phyloP scores from a whole-genome alignment of 345 rosid species.

The Gossypium rotundifolium region DNA sequence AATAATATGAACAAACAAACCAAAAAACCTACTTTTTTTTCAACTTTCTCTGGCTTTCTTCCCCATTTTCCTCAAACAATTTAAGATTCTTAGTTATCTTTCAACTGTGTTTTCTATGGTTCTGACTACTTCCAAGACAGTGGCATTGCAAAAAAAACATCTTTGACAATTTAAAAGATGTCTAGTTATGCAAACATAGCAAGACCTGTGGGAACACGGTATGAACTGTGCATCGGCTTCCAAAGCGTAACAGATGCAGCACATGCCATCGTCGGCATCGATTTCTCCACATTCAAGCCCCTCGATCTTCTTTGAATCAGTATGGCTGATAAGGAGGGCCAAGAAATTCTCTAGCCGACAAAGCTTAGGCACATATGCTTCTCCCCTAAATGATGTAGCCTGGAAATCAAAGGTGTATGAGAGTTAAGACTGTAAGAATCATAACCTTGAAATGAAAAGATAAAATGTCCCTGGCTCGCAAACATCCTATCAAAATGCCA shows the following conservation, averaged over 20 bases:
- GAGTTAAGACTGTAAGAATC: not conserved
- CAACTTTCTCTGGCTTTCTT: not conserved
- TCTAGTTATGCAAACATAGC: conserved; percentile 91
- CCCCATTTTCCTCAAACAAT: not conserved
- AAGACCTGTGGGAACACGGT: conserved; percentile 83
- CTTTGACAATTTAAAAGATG: conserved; percentile 86
- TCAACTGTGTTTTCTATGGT: conserved; percentile 16
- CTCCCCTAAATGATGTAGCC: conserved; percentile 61
- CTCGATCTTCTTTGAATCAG: conserved; percentile 35
- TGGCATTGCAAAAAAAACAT: conserved; percentile 94
- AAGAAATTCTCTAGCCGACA: conserved; percentile 58
- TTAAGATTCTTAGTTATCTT: not conserved
- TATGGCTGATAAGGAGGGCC: conserved; percentile 45
- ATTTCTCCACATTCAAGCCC: conserved; percentile 21
- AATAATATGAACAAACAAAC: not conserved
- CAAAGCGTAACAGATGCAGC: conserved; percentile 78
- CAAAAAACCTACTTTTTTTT: not conserved
- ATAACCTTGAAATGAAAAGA: not conserved
- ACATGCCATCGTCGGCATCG: conserved; percentile 49
- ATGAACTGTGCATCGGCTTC: conserved; percentile 62
- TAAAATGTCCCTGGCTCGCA: not conserved
- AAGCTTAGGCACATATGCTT: conserved; percentile 44
- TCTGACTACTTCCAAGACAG: conserved; percentile 53
- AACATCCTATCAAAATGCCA: not conserved
- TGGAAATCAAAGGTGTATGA: conserved; percentile 19